Evolutionary conservation across 805 yeast species (phyloP).

Genomic region (Spathaspora sp.): DNA sequence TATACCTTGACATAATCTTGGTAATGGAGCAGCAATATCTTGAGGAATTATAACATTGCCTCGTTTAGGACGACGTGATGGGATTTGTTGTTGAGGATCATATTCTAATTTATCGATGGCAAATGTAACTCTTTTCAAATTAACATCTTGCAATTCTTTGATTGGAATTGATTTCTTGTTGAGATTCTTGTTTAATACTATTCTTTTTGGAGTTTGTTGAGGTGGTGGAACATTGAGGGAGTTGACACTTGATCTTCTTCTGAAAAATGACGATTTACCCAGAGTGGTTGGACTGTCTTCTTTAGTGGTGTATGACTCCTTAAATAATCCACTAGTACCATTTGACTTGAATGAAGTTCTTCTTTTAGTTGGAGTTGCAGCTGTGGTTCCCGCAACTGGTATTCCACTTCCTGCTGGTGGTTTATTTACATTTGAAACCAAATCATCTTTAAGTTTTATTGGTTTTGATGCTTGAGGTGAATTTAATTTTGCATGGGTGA

Average conservation of each 20-base stretch:
- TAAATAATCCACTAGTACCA: slow-evolving; percentile 3
- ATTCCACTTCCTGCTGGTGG: slow-evolving; percentile 22
- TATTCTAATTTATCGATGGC: slow-evolving; percentile 66
- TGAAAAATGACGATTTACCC: slow-evolving; percentile 4
- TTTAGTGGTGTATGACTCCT: slow-evolving; percentile 4
- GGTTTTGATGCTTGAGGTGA: slow-evolving; percentile 3
- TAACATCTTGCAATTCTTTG: slow-evolving; percentile 25
- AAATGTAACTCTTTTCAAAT: slow-evolving; percentile 67
- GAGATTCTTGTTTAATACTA: slow-evolving; percentile 45
- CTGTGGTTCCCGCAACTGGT: too few relatives aligned
- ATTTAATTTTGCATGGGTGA: slow-evolving; percentile 9
- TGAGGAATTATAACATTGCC: slow-evolving; percentile 60
- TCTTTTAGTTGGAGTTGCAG: slow-evolving; percentile 3
- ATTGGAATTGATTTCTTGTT: slow-evolving; percentile 32
- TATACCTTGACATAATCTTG: slow-evolving; percentile 66
- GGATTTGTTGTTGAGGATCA: slow-evolving; percentile 76
- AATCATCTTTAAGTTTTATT: slow-evolving; percentile 14
- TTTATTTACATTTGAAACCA: slow-evolving; percentile 15
- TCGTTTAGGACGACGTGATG: slow-evolving; percentile 50
- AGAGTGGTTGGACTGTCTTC: slow-evolving; percentile 2
- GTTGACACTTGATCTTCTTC: slow-evolving; percentile 12
- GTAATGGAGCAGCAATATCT: slow-evolving; percentile 60
- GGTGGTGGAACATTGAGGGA: background rate
- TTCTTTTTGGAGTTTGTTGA: slow-evolving; percentile 15
- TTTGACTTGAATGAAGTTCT: slow-evolving; percentile 7